Percentiles rank a stretch among this genome's conserved stretches.
phyloP scores from a whole-genome alignment of 805 yeast genomes.

The Candida xyloterini region DNA sequence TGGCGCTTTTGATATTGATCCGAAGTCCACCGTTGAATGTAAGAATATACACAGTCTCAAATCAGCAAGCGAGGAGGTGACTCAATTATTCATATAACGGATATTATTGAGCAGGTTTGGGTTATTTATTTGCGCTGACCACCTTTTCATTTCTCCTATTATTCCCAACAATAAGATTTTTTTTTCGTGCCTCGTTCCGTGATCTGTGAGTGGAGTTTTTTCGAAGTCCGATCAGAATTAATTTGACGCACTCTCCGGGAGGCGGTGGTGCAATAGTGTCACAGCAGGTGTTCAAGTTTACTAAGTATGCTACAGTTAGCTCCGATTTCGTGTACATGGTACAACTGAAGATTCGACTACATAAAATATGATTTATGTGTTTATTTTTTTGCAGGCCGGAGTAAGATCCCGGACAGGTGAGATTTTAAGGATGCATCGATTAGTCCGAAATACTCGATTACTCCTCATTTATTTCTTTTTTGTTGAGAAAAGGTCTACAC shows the following conservation, averaged over 20 bases:
- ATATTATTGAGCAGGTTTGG: conserved; percentile 2
- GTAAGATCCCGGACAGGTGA: neutral
- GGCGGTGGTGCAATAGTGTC: too few species aligned
- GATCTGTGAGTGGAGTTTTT: conserved; percentile 1
- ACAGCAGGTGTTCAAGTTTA: too few species aligned
- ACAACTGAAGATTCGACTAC: too few species aligned
- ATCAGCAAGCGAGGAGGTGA: neutral
- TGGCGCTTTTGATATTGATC: neutral
- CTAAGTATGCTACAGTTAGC: too few species aligned
- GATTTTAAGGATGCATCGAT: neutral
- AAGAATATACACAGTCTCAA: neutral
- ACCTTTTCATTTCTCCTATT: conserved; percentile 8
- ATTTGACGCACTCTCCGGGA: neutral
- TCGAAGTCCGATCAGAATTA: conserved; percentile 3
- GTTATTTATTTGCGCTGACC: conserved; percentile 1
- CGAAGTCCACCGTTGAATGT: neutral
- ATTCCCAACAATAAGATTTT: conserved; percentile 5
- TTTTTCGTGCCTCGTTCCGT: conserved; percentile 1
- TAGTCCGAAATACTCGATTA: neutral
- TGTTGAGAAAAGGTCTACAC: conserved; percentile 3
- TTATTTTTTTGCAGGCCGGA: neutral
- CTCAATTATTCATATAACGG: conserved; percentile 8
- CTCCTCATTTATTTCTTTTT: conserved; percentile 10
- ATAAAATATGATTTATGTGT: too few species aligned
- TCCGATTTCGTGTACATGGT: too few species aligned